phyloP scores from a whole-genome alignment of 495 filamentous ascomycete genomes.

The Xylaria scruposa region DNA sequence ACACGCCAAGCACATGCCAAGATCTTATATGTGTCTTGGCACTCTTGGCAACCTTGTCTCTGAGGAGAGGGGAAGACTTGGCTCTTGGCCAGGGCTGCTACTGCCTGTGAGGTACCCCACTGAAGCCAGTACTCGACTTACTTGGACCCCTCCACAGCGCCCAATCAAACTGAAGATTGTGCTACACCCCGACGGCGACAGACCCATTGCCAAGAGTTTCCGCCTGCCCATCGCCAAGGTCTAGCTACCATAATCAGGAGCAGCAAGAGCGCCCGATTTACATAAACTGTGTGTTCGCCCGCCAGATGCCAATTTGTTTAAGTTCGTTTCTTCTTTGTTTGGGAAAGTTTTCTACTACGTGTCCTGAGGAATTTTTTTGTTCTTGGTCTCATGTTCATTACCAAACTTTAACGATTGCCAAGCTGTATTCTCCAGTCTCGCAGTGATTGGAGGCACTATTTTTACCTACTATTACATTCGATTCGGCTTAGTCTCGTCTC shows the following conservation, averaged over 20 bases:
- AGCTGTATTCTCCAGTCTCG: slow-evolving; percentile 24
- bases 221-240: slow-evolving; percentile 54
- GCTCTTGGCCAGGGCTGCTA: slow-evolving; percentile 19
- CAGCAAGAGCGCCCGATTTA: slow-evolving; percentile 50
- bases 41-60: slow-evolving; percentile 39
- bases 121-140: slow-evolving; percentile 30
- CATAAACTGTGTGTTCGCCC: slow-evolving; percentile 46
- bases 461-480: slow-evolving; percentile 3
- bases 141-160: slow-evolving; percentile 31
- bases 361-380: background rate
- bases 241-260: slow-evolving; percentile 54
- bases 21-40: slow-evolving; percentile 32
- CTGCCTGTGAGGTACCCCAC: slow-evolving; percentile 31
- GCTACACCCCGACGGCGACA: slow-evolving; percentile 37
- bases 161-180: slow-evolving; percentile 34
- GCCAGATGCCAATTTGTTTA: slow-evolving; percentile 29
- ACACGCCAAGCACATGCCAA: slow-evolving; percentile 42
- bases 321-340: slow-evolving; percentile 27
- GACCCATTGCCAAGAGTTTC: slow-evolving; percentile 53
- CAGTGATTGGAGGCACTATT: slow-evolving; percentile 20
- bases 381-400: background rate
- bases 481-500: slow-evolving; percentile 19
- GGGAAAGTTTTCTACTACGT: slow-evolving; percentile 28
- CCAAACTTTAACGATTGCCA: slow-evolving; percentile 11
- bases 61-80: slow-evolving; percentile 38